A percentile compares a stretch with the other conserved stretches of the same genome.
Evolutionary conservation across 306 rosid species (phyloP).

Genomic region (Quercus rubra): DNA sequence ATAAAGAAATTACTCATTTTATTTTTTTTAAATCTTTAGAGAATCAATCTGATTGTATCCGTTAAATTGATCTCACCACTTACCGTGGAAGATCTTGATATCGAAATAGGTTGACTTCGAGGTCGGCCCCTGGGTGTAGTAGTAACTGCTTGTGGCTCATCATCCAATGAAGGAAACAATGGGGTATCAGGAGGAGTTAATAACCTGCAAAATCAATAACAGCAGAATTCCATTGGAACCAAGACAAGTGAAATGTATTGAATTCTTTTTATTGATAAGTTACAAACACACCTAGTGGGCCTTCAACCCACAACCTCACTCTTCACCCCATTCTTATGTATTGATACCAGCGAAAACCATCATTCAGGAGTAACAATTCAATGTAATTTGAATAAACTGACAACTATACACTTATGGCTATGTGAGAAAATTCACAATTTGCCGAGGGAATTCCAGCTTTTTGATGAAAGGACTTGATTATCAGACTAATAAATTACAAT

Average conservation of each 20-base stretch:
- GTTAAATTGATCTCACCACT: constrained; percentile 23
- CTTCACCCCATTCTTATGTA: not conserved
- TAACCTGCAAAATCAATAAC: constrained; percentile 50
- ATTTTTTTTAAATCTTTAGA: not conserved
- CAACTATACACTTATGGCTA: not conserved
- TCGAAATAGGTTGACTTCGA: constrained; percentile 79
- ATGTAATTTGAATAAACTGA: not conserved
- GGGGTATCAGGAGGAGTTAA: constrained; percentile 89
- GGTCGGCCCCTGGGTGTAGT: constrained; percentile 65
- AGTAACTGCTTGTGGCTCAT: constrained; percentile 44
- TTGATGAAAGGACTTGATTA: not conserved
- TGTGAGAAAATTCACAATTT: not conserved
- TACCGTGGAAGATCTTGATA: constrained; percentile 85
- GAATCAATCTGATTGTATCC: constrained; percentile 14
- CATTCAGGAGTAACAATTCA: not conserved
- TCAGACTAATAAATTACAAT: not conserved
- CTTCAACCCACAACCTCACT: too few species aligned
- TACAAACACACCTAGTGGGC: too few species aligned
- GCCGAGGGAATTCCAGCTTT: not conserved
- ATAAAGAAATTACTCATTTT: constrained; percentile 4
- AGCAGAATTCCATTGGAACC: constrained; percentile 22
- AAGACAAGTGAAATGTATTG: not conserved
- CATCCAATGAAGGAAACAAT: constrained; percentile 80
- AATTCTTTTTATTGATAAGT: too few species aligned
- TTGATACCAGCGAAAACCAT: not conserved